Conservation (phyloP, 2,329 filamentous ascomycete species). For the Plenodomus biglobosus region DNA sequence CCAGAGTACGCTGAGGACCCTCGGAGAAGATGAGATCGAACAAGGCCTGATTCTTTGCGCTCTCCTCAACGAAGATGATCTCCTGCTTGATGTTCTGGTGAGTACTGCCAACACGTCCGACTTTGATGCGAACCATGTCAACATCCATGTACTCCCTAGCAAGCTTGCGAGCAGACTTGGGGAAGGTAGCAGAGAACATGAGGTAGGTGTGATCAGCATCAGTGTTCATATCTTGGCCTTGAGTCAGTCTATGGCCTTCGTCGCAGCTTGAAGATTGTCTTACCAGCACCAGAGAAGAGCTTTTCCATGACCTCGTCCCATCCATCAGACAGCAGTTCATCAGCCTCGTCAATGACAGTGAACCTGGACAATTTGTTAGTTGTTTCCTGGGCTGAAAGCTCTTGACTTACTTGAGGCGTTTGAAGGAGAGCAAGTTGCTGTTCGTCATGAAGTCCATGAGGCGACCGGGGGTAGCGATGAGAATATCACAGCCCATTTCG, state of each 20-base stretch:
- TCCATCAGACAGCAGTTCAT: slow-evolving; percentile 80
- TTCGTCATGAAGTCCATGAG: slow-evolving; percentile 80
- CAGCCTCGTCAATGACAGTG: slow-evolving; percentile 75
- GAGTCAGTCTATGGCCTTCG: slow-evolving; percentile 10
- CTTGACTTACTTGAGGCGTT: slow-evolving; percentile 68
- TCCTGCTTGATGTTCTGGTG: slow-evolving; percentile 81
- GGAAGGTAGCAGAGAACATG: slow-evolving; percentile 95
- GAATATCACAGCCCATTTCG: slow-evolving; percentile 80
- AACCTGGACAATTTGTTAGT: slow-evolving; percentile 15
- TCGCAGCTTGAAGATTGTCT: slow-evolving; percentile 34
- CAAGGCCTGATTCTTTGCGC: slow-evolving; percentile 69
- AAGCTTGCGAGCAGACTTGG: slow-evolving; percentile 73
- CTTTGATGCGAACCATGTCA: slow-evolving; percentile 76
- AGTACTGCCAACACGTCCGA: slow-evolving; percentile 82
- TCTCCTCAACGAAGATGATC: slow-evolving; percentile 66
- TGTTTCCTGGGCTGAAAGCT: background rate
- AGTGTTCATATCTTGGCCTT: slow-evolving; percentile 68
- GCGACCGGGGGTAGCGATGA: slow-evolving; percentile 86
- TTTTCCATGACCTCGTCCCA: slow-evolving; percentile 76
- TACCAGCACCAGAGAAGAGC: slow-evolving; percentile 81
- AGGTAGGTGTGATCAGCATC: slow-evolving; percentile 69
- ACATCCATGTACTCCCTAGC: slow-evolving; percentile 74
- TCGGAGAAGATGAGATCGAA: slow-evolving; percentile 71
- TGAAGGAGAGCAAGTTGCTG: slow-evolving; percentile 67
- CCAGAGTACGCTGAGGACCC: slow-evolving; percentile 74